Evolutionary conservation across 192 early-diverging fungal genomes (phyloP).

Genomic region (Umbelopsis vinacea): DNA sequence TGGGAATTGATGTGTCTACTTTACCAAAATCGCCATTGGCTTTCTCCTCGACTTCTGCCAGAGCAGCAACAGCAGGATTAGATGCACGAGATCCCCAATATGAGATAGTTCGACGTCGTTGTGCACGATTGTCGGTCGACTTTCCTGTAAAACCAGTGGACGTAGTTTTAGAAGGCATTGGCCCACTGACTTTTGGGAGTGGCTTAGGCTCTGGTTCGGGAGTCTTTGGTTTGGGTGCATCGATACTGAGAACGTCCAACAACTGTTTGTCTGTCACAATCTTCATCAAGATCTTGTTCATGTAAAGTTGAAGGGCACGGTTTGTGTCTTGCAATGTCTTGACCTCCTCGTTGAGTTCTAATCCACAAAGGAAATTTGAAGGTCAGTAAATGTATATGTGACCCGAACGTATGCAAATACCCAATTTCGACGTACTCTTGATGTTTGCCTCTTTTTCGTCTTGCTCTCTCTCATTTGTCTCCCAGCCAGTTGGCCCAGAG

Average conservation of each 20-base stretch:
- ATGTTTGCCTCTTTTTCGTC: conserved; percentile 22
- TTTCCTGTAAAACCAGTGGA: conserved; percentile 22
- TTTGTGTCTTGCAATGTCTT: conserved; percentile 68
- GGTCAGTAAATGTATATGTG: background rate
- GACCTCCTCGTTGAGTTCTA: conserved; percentile 60
- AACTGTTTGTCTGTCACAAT: conserved; percentile 67
- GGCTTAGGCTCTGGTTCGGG: background rate
- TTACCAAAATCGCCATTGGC: background rate
- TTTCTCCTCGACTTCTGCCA: background rate
- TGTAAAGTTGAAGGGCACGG: conserved; percentile 69
- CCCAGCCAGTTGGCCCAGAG: conserved; percentile 12
- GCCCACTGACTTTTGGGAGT: conserved; percentile 2
- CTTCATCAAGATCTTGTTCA: conserved; percentile 77
- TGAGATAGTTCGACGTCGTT: conserved; percentile 42
- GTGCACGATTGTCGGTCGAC: conserved; percentile 11
- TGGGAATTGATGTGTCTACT: background rate
- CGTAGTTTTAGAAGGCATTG: conserved; percentile 28
- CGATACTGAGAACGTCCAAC: conserved; percentile 49
- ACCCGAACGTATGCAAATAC: background rate
- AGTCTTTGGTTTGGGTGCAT: conserved; percentile 37
- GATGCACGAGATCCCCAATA: conserved; percentile 38
- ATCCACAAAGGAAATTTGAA: background rate
- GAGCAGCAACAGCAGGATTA: conserved; percentile 12
- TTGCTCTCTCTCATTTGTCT: background rate
- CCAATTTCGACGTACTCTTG: conserved; percentile 25